Evolutionary conservation across 106 monocot species (phyloP).

Genomic region (Amphibolis antarctica): DNA sequence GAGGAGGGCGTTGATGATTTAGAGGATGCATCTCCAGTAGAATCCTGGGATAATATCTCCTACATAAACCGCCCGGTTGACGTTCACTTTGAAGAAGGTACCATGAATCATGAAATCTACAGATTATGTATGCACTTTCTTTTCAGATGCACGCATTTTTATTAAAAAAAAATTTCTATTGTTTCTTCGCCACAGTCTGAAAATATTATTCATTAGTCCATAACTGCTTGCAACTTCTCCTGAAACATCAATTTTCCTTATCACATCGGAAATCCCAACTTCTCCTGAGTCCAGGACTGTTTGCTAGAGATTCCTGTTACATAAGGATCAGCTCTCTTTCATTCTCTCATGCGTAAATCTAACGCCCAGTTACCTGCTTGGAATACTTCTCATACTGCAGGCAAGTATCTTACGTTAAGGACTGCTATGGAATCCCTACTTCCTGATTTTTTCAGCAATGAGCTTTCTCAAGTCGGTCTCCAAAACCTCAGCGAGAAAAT

Average conservation of each 20-base stretch:
- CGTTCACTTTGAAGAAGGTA: constrained; percentile 60
- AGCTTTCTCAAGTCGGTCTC: background rate
- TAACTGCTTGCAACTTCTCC: too few relatives aligned
- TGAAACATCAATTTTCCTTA: too few relatives aligned
- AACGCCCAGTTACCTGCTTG: background rate
- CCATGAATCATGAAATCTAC: background rate
- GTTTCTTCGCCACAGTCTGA: background rate
- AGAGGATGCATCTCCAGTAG: constrained; percentile 35
- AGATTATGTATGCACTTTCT: too few relatives aligned
- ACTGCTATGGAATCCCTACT: constrained; percentile 43
- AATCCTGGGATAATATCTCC: constrained; percentile 64
- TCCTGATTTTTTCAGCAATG: constrained; percentile 38
- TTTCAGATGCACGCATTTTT: too few relatives aligned
- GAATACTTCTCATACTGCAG: constrained; percentile 15
- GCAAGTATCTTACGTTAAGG: constrained; percentile 32
- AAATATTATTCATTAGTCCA: too few relatives aligned
- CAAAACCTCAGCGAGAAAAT: background rate
- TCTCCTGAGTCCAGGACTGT: too few relatives aligned
- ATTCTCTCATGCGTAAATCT: too few relatives aligned
- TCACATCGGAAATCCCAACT: too few relatives aligned
- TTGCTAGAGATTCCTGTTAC: too few relatives aligned
- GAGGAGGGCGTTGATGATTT: constrained; percentile 42
- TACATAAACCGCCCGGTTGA: constrained; percentile 83
- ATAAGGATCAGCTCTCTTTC: too few relatives aligned
- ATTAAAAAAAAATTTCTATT: too few relatives aligned